A percentile compares a stretch with the other conserved stretches of the same genome.
These are phyloP conservation scores for Astraeus odoratus DNA, from an alignment of 768 basidiomycete species.

Conservation along the genomic window DNA sequence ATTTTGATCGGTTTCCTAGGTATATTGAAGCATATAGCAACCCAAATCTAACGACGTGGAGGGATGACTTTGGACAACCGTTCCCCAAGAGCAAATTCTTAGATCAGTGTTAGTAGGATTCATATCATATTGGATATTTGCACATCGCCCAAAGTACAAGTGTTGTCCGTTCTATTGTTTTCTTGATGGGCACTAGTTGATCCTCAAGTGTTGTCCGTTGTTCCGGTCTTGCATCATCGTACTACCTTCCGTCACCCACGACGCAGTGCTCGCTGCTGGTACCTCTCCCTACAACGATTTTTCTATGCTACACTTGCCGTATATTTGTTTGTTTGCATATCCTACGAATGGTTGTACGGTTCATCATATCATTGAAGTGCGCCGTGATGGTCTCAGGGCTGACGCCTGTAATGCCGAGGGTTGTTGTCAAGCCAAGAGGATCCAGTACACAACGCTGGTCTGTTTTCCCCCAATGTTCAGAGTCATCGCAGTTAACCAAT, in stretches of 20 bases:
- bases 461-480: not conserved
- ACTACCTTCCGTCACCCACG: not conserved
- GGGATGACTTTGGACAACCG: conserved; percentile 51
- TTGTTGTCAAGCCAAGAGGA: too few relatives aligned
- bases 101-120: conserved; percentile 43
- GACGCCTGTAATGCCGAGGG: too few relatives aligned
- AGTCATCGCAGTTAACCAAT: not conserved
- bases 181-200: conserved; percentile 2
- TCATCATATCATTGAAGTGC: not conserved
- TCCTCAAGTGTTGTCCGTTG: not conserved
- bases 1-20: conserved; percentile 17
- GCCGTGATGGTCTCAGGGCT: too few relatives aligned
- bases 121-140: conserved; percentile 3
- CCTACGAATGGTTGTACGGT: not conserved
- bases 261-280: not conserved
- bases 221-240: not conserved
- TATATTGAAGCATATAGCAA: conserved; percentile 75
- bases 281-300: not conserved
- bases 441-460: too few relatives aligned
- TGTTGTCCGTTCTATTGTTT: conserved; percentile 8
- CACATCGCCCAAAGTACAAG: conserved; percentile 5
- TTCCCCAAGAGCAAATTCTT: conserved; percentile 64
- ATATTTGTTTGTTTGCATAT: not conserved
- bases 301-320: not conserved
- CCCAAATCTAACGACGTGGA: conserved; percentile 75